A percentile compares a stretch with the other conserved stretches of the same genome.
These are phyloP conservation scores for Clarireedia homoeocarpa DNA, from an alignment of 2,329 filamentous ascomycete genomes.

Conservation along the genomic window DNA sequence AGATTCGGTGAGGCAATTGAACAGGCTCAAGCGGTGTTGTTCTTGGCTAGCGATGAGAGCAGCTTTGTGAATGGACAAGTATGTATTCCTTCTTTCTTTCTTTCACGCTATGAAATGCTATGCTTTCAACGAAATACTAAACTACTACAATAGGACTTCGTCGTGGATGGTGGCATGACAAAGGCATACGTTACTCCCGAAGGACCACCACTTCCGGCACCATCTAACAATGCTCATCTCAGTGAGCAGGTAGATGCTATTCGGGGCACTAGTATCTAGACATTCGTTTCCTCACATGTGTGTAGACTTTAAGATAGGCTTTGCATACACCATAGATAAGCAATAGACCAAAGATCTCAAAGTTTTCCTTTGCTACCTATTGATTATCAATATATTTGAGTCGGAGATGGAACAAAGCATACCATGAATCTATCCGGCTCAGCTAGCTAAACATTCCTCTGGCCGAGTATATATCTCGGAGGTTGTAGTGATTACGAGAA, in stretches of 20 bases:
- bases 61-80: conserved; percentile 66
- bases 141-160: conserved; percentile 58
- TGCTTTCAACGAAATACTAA: background rate
- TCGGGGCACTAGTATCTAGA: conserved; percentile 17
- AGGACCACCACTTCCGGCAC: conserved; percentile 45
- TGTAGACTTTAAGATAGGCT: too few species aligned
- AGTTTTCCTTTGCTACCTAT: too few species aligned
- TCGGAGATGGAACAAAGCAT: too few species aligned
- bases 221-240: conserved; percentile 37
- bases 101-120: background rate
- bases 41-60: conserved; percentile 66
- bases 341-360: too few species aligned
- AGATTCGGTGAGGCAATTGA: conserved; percentile 72
- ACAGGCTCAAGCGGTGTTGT: conserved; percentile 67
- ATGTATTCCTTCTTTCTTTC: background rate
- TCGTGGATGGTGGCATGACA: conserved; percentile 92
- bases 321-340: too few species aligned
- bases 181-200: conserved; percentile 76
- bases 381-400: too few species aligned
- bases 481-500: too few species aligned
- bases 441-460: too few species aligned
- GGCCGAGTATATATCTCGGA: too few species aligned
- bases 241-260: conserved; percentile 30
- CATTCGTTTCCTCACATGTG: too few species aligned
- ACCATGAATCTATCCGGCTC: too few species aligned